Conservation (phyloP, 2,329 filamentous ascomycete genomes). For the Ophidiomyces ophidiicola region DNA sequence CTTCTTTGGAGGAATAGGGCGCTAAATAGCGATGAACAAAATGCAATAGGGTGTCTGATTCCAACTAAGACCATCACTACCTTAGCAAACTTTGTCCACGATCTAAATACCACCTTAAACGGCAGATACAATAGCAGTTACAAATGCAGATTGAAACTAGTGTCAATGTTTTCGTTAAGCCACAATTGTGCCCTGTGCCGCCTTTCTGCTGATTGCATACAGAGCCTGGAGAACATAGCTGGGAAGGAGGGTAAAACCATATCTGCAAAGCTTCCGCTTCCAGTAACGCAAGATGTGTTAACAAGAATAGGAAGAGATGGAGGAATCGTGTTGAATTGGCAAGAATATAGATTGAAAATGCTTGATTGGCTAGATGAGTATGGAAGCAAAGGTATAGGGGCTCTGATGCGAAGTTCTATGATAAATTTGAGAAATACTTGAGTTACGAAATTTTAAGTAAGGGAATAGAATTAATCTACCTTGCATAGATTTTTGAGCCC, state of each 20-base stretch:
- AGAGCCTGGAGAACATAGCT: slow-evolving; percentile 37
- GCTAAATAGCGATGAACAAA: slow-evolving; percentile 53
- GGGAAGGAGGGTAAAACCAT: slow-evolving; percentile 18
- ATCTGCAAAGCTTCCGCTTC: slow-evolving; percentile 32
- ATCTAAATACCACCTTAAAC: slow-evolving; percentile 26
- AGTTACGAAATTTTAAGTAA: no score
- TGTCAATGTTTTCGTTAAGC: slow-evolving; percentile 37
- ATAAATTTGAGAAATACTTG: slow-evolving; percentile 51
- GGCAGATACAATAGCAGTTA: slow-evolving; percentile 6
- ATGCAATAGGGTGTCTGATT: slow-evolving; percentile 44
- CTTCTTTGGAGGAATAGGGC: slow-evolving; percentile 66
- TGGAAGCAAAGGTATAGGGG: slow-evolving; percentile 53
- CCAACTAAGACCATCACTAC: slow-evolving; percentile 34
- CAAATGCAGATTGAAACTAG: slow-evolving; percentile 26
- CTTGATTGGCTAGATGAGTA: slow-evolving; percentile 53
- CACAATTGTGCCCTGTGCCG: slow-evolving; percentile 36
- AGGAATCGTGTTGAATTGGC: slow-evolving; percentile 56
- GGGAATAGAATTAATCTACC: no score
- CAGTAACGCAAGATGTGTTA: slow-evolving; percentile 58
- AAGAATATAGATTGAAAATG: slow-evolving; percentile 62
- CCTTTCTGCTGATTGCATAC: slow-evolving; percentile 38
- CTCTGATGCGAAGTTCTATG: slow-evolving; percentile 71
- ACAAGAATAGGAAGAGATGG: slow-evolving; percentile 50
- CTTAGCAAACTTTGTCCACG: slow-evolving; percentile 33
- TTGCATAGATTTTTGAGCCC: no score